Base-by-base conservation (phyloP, 441 rosid genomes). In the Adansonia gregorii region DNA sequence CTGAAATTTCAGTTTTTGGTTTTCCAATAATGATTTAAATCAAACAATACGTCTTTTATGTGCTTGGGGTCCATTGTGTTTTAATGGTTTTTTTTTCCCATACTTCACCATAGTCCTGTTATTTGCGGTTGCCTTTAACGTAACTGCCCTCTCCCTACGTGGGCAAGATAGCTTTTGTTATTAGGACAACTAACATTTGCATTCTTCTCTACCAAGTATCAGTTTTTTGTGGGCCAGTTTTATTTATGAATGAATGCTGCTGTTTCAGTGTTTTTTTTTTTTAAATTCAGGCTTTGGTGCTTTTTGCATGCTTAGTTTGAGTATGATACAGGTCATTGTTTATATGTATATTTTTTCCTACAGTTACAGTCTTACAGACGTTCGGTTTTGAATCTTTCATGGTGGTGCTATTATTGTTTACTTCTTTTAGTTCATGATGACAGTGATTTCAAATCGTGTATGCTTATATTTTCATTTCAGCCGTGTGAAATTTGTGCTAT, bases 111-210 rank as follows among this genome's bases (percentile, higher is more conserved):
- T 76, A 67, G 87, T 78, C 74, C 85, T 80, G 20, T 67, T 12
- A 48, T 68, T 78, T 76, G 79, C 86, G 83, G 83, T 66, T 82
- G 84, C 83, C 67, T 87, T 68, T 79, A 87, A 59, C 49, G 49
- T 58, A 78, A 77, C 74, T 78, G 75, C 55, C 51, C 77, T 79
- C 71, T 75, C 78, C 83, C 78, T 67, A 27, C 71, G 80, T 73
- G 79, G 81, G 83, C 49, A 59, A 54, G 49, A 4, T 63, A 15
- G 72, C 69, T 74, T 20, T 85, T 83, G 31, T 66, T 67, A 71
- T 76, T 67, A 51, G 39, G 39, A 80, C 77, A 78, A 64, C 83
- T 49, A 41, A 19, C 31, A 11, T 48, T 79, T 77, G 54, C 79
- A 65, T 77, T 78, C 77, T 87, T 56, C 79, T 78, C 64, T 72